Conservation (phyloP, 345 rosid genomes). For the Geranium rotundifolium region DNA sequence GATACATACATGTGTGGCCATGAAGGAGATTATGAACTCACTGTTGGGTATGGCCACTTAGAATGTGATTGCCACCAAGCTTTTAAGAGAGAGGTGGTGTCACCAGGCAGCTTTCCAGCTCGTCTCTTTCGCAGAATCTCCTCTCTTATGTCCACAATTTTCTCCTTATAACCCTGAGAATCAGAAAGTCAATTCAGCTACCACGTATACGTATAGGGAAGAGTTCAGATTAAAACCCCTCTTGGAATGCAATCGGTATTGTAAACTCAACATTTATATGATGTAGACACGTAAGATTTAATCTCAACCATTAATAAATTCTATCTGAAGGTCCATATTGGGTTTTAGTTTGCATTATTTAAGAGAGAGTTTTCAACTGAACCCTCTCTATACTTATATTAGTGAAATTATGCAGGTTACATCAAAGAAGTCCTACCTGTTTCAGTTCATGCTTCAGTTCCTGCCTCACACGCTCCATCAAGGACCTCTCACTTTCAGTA, state of each 20-base stretch:
- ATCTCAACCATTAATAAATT: too few relatives aligned
- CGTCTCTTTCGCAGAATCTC: slow-evolving; percentile 86
- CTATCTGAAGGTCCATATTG: too few relatives aligned
- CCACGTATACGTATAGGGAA: not conserved
- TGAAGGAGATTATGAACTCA: slow-evolving; percentile 10
- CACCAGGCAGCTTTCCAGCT: slow-evolving; percentile 86
- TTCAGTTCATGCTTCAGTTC: slow-evolving; percentile 87
- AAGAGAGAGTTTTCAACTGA: too few relatives aligned
- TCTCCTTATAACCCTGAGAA: slow-evolving; percentile 65
- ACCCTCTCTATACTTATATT: not conserved
- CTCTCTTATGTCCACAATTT: slow-evolving; percentile 78
- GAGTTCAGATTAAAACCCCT: too few relatives aligned
- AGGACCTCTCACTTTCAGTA: slow-evolving; percentile 69
- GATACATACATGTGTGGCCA: not conserved
- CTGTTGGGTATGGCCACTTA: slow-evolving; percentile 95
- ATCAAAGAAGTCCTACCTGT: slow-evolving; percentile 33
- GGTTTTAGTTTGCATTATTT: too few relatives aligned
- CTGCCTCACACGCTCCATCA: slow-evolving; percentile 79
- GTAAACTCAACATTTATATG: too few relatives aligned
- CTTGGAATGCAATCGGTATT: too few relatives aligned
- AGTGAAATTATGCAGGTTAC: not conserved
- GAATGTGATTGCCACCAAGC: slow-evolving; percentile 90
- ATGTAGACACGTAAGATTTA: too few relatives aligned
- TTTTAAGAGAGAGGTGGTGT: slow-evolving; percentile 62
- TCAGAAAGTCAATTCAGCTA: not conserved